Percentiles rank a stretch among this genome's conserved stretches.
Evolutionary conservation across 2,329 filamentous ascomycete genomes (phyloP).

Genomic region (Erysiphe pulchra): DNA sequence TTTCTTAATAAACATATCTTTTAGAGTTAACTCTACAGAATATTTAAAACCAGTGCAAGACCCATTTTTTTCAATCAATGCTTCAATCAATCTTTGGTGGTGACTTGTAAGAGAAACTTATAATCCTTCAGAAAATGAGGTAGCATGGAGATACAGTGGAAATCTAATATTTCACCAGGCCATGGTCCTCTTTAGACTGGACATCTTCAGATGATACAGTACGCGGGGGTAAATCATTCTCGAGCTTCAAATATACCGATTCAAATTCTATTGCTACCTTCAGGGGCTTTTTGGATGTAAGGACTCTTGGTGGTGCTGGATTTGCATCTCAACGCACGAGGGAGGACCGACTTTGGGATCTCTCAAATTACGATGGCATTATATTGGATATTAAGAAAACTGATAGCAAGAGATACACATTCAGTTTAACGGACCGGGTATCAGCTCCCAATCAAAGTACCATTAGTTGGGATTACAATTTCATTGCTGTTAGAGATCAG

Average conservation of each 20-base stretch:
- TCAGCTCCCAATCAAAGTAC: constrained; percentile 33
- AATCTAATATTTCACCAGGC: constrained; percentile 15
- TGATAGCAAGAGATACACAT: constrained; percentile 44
- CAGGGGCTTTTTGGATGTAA: constrained; percentile 44
- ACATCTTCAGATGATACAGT: constrained; percentile 49
- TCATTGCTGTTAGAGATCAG: constrained; percentile 17
- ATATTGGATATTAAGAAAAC: constrained; percentile 23
- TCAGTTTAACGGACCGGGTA: constrained; percentile 48
- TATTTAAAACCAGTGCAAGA: no score
- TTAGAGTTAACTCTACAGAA: no score
- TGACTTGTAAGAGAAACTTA: constrained; percentile 6
- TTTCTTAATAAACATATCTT: no score
- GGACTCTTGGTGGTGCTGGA: constrained; percentile 51
- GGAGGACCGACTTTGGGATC: constrained; percentile 32
- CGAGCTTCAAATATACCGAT: constrained; percentile 18
- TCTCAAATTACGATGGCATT: constrained; percentile 36
- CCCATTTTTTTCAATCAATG: background rate
- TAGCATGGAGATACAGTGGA: background rate
- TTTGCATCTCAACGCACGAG: constrained; percentile 55
- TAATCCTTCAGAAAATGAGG: background rate
- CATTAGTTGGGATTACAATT: constrained; percentile 51
- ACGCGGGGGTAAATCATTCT: constrained; percentile 43
- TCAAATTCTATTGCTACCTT: constrained; percentile 22
- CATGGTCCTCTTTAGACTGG: constrained; percentile 36
- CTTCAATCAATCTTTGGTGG: constrained; percentile 7